Evolutionary conservation across 1,284 basidiomycete species (phyloP).

Genomic region (Inonotus obliquus): DNA sequence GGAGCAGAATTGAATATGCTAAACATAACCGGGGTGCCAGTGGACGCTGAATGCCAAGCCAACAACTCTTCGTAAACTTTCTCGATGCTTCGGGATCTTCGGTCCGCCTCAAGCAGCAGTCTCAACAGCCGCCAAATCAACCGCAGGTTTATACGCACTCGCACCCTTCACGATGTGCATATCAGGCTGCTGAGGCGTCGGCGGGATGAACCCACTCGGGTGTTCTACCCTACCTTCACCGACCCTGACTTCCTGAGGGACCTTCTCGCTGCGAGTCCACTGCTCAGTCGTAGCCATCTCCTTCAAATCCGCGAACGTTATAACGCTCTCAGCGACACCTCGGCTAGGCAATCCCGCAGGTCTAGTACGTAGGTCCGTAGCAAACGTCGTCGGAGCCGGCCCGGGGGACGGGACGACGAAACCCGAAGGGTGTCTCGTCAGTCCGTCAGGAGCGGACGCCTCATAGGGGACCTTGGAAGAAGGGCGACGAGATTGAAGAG

Average conservation of each 20-base stretch:
- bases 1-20: too few relatives aligned
- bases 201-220: slow-evolving; percentile 31
- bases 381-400: background rate
- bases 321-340: slow-evolving; percentile 10
- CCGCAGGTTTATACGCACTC: slow-evolving; percentile 8
- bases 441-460: background rate
- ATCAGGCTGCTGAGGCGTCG: slow-evolving; percentile 23
- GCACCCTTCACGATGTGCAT: slow-evolving; percentile 9
- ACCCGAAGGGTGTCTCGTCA: slow-evolving; percentile 7
- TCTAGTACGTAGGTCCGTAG: background rate
- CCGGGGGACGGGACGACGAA: slow-evolving; percentile 14
- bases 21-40: too few relatives aligned
- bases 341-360: background rate
- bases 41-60: too few relatives aligned
- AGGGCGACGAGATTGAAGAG: background rate
- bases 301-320: slow-evolving; percentile 10
- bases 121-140: background rate
- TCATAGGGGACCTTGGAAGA: slow-evolving; percentile 9
- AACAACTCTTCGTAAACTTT: background rate
- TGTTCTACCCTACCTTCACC: slow-evolving; percentile 29
- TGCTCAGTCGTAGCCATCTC: slow-evolving; percentile 11
- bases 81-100: background rate
- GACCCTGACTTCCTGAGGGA: slow-evolving; percentile 24
- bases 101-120: background rate
- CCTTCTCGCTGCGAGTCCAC: slow-evolving; percentile 4